Base-by-base conservation (phyloP, 768 basidiomycete species). In the Chalciporus chontae region DNA sequence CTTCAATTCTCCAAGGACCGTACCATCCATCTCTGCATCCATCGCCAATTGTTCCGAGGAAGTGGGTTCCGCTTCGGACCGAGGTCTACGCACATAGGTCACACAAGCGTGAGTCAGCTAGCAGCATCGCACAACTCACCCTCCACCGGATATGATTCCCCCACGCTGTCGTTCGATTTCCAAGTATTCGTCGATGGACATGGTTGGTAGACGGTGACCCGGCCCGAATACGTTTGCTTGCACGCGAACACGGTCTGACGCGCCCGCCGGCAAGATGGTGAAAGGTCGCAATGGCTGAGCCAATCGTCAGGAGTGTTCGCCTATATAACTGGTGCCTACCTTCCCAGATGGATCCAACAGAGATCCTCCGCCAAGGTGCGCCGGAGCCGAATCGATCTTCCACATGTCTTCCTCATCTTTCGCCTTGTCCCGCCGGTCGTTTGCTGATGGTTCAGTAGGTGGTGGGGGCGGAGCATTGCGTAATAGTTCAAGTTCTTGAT, bases 171-270 rank as follows among this genome's bases (percentile, higher is more conserved):
- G 74, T 62, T 99, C 95, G 48, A 91, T 82, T 62, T 89, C 82
- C 27, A 99, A 77, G 63, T 94, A 97, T 68, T 98, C 90, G 59
- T 98, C 95, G 50, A 98, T 81, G 1, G 89, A 80, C 96, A 99
- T 97, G 0, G 92, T 94, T 5, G 96, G 96, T 27, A 98, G 71
- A 38, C 85, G 80, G 61, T 96, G 83, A 10, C 80, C 81, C 13
- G 90, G 80, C 14, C 84, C 80, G 70, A 97, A 98, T 4, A 98
- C 94, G 60, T 89, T 82, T 2, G 78, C 70, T 62, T 85, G 85
- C 6, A 96, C 63, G 21, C 83, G 78, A 37, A 84, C 76, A 50
- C 94, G 83, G 57, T 94, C 79, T 17, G 75, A 66, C 38, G 76
- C 70, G 27, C 79, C 77, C 3, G 87, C 79, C 0, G 94, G 91